Conservation (phyloP, 192 early-diverging fungal genomes). For the Backusella circina region DNA sequence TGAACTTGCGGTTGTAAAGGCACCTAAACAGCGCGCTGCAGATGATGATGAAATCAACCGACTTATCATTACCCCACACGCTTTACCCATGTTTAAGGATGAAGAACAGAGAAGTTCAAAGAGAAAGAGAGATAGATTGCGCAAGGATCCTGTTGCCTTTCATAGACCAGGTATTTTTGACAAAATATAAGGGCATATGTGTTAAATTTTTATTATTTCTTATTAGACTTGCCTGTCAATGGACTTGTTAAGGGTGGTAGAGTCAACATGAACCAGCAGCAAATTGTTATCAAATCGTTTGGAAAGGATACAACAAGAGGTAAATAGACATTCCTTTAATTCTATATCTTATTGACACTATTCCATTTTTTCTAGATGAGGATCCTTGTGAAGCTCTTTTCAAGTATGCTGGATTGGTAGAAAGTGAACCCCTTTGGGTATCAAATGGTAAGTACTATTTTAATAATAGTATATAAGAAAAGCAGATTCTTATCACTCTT, state of each 20-base stretch:
- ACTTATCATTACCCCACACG: slow-evolving; percentile 84
- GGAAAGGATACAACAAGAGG: slow-evolving; percentile 64
- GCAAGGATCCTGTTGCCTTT: slow-evolving; percentile 68
- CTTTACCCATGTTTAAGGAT: slow-evolving; percentile 84
- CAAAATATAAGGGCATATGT: neutral
- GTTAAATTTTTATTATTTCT: neutral
- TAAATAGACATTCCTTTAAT: no score
- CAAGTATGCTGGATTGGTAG: slow-evolving; percentile 76
- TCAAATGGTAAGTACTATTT: slow-evolving; percentile 32
- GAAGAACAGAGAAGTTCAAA: slow-evolving; percentile 61
- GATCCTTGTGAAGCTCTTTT: slow-evolving; percentile 93
- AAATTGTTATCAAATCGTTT: slow-evolving; percentile 81
- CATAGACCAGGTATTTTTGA: slow-evolving; percentile 59
- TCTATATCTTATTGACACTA: no score
- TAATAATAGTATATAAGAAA: neutral
- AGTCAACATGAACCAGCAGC: slow-evolving; percentile 78
- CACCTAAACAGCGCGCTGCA: slow-evolving; percentile 58
- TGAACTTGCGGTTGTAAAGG: slow-evolving; percentile 61
- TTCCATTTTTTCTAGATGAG: slow-evolving; percentile 61
- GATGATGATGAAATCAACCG: slow-evolving; percentile 65
- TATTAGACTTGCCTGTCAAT: slow-evolving; percentile 60
- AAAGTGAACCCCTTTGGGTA: slow-evolving; percentile 84
- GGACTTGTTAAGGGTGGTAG: slow-evolving; percentile 85
- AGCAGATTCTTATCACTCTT: neutral
- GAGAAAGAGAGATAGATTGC: slow-evolving; percentile 69